Base-by-base conservation (phyloP, 306 rosid species). In the Vachellia collinsii region DNA sequence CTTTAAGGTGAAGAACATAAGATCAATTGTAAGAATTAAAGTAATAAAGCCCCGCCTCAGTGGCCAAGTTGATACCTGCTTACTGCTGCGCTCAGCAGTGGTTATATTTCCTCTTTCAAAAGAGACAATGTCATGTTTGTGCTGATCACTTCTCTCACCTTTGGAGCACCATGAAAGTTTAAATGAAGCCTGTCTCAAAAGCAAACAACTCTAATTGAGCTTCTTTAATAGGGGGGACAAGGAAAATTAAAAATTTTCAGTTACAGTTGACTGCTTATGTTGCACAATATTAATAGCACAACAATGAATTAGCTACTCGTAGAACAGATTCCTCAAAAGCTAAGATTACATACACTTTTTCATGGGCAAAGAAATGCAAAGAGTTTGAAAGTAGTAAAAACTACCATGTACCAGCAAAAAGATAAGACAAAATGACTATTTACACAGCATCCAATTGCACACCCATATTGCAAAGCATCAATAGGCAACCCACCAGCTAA, bases 31-130 rank as follows among this genome's bases (percentile, higher is more conserved):
- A 64, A 62, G 71, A 79, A 59, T 43, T 37, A 13, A 37, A 74
- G 68, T 70, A 84, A 65, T 75, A 86, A 79, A 61, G 63, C 76
- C 70, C 54, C 67, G 62, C 46, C 61, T 51, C 54, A 70, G 34
- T 16, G 46, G 78, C 53, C 67, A 65, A 77, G 78, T 65, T 22
- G 70, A 78, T 86, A 95, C 99, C 97, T 95, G 99, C 90, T 82
- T 93, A 91, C 98, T 95, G 86, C 99, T 95, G 79, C 97, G 99
- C 88, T 89, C 96, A 68, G 99, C 94, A 69, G 99, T 93, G 65
- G 99, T 95, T 83, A 95, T 95, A 77, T 95, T 93, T 84, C 99
- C 99, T 85, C 87, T 90, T 85, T 95, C 99, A 77, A 95, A 95
- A 75, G 99, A 95, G 83, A 95, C 99, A 61, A 95, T 76, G 79